A percentile compares a stretch with the other conserved stretches of the same genome.
Evolutionary conservation across 192 early-diverging fungal genomes (phyloP).

Genomic region (Gryganskiella cystojenkinii): DNA sequence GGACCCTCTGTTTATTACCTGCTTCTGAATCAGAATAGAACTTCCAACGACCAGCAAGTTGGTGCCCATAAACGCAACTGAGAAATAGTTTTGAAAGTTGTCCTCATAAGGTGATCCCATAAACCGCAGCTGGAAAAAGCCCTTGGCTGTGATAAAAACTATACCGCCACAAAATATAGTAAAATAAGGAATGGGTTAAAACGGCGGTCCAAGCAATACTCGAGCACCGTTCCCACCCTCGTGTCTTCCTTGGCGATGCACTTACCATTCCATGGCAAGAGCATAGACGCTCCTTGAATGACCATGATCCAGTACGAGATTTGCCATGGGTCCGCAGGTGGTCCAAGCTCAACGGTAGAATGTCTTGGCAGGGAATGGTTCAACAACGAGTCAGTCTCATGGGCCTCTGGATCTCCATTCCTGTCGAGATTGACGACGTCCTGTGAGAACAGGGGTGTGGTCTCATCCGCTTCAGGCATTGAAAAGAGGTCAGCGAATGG

Average conservation of each 20-base stretch:
- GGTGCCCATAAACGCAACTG: slow-evolving; percentile 67
- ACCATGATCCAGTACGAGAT: slow-evolving; percentile 74
- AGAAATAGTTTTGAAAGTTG: slow-evolving; percentile 86
- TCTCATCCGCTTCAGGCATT: slow-evolving; percentile 39
- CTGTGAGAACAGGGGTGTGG: slow-evolving; percentile 29
- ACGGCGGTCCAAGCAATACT: background rate
- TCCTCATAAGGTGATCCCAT: slow-evolving; percentile 64
- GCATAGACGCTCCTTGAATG: slow-evolving; percentile 78
- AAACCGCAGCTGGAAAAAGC: slow-evolving; percentile 76
- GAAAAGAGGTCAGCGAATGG: too few species aligned
- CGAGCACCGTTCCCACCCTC: background rate
- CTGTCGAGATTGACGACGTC: slow-evolving; percentile 18
- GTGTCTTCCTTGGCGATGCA: background rate
- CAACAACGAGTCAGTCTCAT: background rate
- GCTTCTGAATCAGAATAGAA: slow-evolving; percentile 62
- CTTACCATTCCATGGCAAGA: slow-evolving; percentile 83
- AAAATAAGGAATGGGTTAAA: background rate
- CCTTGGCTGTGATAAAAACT: slow-evolving; percentile 83
- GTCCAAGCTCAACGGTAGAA: slow-evolving; percentile 25
- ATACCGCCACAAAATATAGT: background rate
- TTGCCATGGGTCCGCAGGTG: slow-evolving; percentile 58
- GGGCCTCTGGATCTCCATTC: slow-evolving; percentile 3
- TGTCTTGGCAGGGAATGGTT: slow-evolving; percentile 4
- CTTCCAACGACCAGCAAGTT: slow-evolving; percentile 66
- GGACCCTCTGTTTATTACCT: slow-evolving; percentile 35